Percentiles rank a stretch among this genome's conserved stretches.
phyloP scores from a whole-genome alignment of 257 asterid genomes.

The Osmanthus fragrans region DNA sequence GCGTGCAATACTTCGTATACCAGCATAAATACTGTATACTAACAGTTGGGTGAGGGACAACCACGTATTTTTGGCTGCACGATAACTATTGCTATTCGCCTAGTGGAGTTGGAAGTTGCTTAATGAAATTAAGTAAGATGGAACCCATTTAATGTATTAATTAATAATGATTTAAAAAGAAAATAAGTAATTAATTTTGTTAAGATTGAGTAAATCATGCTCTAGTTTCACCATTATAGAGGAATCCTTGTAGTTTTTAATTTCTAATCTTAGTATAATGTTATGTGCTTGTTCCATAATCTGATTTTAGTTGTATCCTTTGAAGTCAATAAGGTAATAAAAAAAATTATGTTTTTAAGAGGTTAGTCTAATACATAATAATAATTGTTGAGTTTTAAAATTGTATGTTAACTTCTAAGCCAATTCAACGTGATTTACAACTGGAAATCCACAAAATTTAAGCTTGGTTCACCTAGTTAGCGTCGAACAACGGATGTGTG shows the following conservation, averaged over 20 bases:
- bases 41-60: neutral
- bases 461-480: neutral
- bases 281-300: neutral
- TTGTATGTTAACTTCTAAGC: neutral
- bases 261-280: neutral
- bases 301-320: neutral
- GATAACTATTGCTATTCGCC: neutral
- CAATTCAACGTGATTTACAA: neutral
- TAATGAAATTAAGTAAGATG: neutral
- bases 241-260: conserved; percentile 13
- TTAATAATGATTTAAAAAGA: neutral
- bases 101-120: neutral
- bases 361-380: neutral
- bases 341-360: neutral
- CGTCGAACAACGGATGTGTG: too few species aligned
- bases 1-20: neutral
- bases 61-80: neutral
- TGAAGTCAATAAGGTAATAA: neutral
- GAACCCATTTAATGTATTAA: neutral
- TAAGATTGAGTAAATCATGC: neutral
- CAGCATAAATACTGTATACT: neutral
- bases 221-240: conserved; percentile 12
- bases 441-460: neutral
- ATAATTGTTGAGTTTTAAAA: neutral
- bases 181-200: neutral